These are phyloP conservation scores for Cardamine occulta DNA, from an alignment of 345 rosid species.

Conservation along the genomic window DNA sequence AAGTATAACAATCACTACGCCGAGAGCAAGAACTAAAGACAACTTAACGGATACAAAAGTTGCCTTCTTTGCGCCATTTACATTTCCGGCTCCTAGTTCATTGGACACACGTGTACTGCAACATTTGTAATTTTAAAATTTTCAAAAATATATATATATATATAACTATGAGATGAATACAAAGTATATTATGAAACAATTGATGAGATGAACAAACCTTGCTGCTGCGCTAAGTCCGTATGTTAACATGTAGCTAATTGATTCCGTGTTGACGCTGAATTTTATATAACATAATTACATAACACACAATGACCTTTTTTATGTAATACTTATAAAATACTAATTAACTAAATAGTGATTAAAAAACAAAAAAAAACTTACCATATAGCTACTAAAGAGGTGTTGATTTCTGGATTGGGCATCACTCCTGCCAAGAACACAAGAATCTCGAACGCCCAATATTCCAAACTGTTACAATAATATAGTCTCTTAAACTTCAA, in stretches of 20 bases:
- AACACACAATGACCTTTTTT: neutral
- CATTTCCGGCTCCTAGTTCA: slow-evolving; percentile 70
- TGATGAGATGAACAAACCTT: slow-evolving; percentile 52
- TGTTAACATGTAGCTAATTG: slow-evolving; percentile 64
- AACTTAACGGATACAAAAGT: slow-evolving; percentile 55
- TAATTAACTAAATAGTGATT: neutral
- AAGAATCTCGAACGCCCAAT: slow-evolving; percentile 81
- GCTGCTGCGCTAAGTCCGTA: slow-evolving; percentile 83
- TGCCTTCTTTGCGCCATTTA: slow-evolving; percentile 56
- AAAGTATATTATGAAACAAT: neutral
- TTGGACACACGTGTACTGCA: slow-evolving; percentile 85
- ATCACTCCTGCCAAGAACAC: slow-evolving; percentile 76
- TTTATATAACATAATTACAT: neutral
- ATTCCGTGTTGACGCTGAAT: slow-evolving; percentile 62
- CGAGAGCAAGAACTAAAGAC: slow-evolving; percentile 56
- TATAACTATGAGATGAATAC: neutral
- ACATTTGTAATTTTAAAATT: neutral
- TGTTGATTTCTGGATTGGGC: slow-evolving; percentile 59
- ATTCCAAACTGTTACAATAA: slow-evolving; percentile 57
- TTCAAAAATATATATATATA: neutral
- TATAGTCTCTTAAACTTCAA: slow-evolving; percentile 15
- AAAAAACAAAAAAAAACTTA: slow-evolving; percentile 3
- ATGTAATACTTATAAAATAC: neutral
- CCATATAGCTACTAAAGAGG: slow-evolving; percentile 83
- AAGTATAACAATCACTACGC: slow-evolving; percentile 47